Evolutionary conservation across 2,329 filamentous ascomycete genomes (phyloP).

Genomic region (Colletotrichum sp.): DNA sequence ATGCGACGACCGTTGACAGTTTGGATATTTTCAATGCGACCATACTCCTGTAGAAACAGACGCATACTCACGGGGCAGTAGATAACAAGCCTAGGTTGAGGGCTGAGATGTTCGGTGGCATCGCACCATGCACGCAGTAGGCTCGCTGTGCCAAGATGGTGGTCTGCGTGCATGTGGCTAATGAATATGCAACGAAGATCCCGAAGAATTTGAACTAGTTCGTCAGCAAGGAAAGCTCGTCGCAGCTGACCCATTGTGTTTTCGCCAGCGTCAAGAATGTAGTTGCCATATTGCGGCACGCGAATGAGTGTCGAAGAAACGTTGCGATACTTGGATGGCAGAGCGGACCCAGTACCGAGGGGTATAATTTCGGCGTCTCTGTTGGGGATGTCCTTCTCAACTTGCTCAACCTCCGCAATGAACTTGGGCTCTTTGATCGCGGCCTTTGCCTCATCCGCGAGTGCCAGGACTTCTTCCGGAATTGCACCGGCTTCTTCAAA

Average conservation of each 20-base stretch:
- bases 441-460: conserved; percentile 56
- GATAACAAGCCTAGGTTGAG: conserved; percentile 59
- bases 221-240: conserved; percentile 70
- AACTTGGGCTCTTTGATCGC: conserved; percentile 50
- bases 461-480: conserved; percentile 48
- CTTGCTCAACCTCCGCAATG: conserved; percentile 50
- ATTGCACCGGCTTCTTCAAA: conserved; percentile 42
- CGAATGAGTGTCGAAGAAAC: conserved; percentile 87
- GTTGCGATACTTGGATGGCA: conserved; percentile 93
- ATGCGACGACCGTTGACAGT: conserved; percentile 64
- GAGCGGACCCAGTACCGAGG: conserved; percentile 88
- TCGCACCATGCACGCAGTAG: conserved; percentile 85
- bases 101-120: conserved; percentile 40
- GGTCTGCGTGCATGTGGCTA: conserved; percentile 94
- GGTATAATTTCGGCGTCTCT: conserved; percentile 83
- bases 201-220: conserved; percentile 73
- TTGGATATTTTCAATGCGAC: conserved; percentile 72
- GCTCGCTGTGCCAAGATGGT: conserved; percentile 84
- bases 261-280: conserved; percentile 91
- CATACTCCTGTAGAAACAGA: conserved; percentile 79
- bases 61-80: conserved; percentile 76
- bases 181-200: conserved; percentile 88
- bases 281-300: conserved; percentile 85
- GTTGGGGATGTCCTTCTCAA: conserved; percentile 71
- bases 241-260: conserved; percentile 88